Conservation (phyloP, 495 filamentous ascomycete species). For the Chaetomidium leptoderma region DNA sequence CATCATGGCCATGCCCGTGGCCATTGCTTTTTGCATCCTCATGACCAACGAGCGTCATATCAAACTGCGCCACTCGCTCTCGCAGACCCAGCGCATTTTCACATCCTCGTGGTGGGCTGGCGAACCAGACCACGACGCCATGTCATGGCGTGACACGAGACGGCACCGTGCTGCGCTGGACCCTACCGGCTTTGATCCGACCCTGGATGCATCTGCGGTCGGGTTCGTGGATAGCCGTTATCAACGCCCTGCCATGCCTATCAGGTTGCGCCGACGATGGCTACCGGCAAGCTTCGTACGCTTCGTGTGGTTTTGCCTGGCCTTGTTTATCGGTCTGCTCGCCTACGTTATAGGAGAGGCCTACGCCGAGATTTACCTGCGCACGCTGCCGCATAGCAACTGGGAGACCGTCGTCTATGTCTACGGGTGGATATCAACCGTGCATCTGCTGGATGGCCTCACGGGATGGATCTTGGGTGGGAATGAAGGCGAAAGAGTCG, state of each 20-base stretch:
- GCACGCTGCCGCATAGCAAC: conserved; percentile 59
- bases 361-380: conserved; percentile 62
- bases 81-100: conserved; percentile 61
- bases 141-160: conserved; percentile 32
- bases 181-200: conserved; percentile 27
- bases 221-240: conserved; percentile 23
- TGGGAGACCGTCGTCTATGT: conserved; percentile 61
- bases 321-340: conserved; percentile 54
- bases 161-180: conserved; percentile 32
- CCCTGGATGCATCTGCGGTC: conserved; percentile 26
- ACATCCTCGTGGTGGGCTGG: conserved; percentile 58
- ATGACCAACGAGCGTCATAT: conserved; percentile 56
- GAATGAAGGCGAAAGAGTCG: conserved; percentile 54
- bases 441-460: conserved; percentile 54
- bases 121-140: conserved; percentile 41
- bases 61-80: conserved; percentile 49
- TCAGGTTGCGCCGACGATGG: conserved; percentile 46
- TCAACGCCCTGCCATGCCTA: conserved; percentile 27
- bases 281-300: conserved; percentile 58
- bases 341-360: conserved; percentile 61
- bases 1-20: conserved; percentile 59
- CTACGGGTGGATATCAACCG: conserved; percentile 61
- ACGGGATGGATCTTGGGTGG: conserved; percentile 61
- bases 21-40: conserved; percentile 56
- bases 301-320: conserved; percentile 63